Evolutionary conservation across 2,329 filamentous ascomycete species (phyloP), one percentile per base, ranked within the genome.

Genomic region (Cercospora sesami): DNA sequence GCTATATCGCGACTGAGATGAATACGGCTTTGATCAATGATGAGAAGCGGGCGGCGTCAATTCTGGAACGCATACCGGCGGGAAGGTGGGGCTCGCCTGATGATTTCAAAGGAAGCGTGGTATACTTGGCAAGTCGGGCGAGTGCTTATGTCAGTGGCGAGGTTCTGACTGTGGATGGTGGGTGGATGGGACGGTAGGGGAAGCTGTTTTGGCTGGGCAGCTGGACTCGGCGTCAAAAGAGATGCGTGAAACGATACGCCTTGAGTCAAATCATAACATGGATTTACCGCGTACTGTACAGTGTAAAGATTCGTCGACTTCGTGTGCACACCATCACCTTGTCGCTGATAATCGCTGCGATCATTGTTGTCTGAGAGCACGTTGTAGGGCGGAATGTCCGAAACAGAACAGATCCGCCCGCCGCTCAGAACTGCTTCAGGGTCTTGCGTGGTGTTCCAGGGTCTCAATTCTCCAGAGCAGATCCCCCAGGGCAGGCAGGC

Each of bases 1-100:
- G 93, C 0, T 97, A 97, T 79, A 92, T 96, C 74, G 91, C 87
- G 60, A 97, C 93, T n/a, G 93, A 97, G 69, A 97, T 97, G 94
- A 97, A 97, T 78, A 86, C 85, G 72, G 93, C 93, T 2, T 80
- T 97, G 75, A 87, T 96, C 53, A 86, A 89, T 61, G 89, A 97
- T 79, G 80, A 86, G 74, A 86, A 86, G 73, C 83, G 93, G 39
- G 85, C 91, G 68, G 87, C 84, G 71, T 90, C 90, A 75, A 97
- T 97, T 73, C 85, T 91, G 75, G 88, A 87, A 36, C 83, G 93
- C 66, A 97, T 97, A 74, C 93, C 93, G 0, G 92, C 91, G 0
- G 93, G 91, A 0, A 83, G 92, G 73, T 96, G 93, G 93, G 93
- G 92, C 0, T 84, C 79, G 10, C 90, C 93, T 0, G 92, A 96